Evolutionary conservation across 495 filamentous ascomycete genomes (phyloP).

Genomic region (Letharia columbiana): DNA sequence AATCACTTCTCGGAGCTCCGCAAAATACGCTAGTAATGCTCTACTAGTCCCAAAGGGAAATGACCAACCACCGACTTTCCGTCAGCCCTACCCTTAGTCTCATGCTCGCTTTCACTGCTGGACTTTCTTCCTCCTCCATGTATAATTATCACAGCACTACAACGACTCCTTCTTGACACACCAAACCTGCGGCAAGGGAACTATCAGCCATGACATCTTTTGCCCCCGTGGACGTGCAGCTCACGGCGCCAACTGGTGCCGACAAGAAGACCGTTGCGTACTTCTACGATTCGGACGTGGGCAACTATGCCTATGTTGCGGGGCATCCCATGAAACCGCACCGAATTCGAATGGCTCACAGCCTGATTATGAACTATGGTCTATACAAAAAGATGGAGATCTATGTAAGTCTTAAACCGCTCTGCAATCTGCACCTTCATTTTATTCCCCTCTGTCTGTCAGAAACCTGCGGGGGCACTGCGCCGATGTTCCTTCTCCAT

Average conservation of each 20-base stretch:
- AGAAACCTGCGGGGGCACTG: background rate
- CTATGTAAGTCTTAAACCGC: slow-evolving; percentile 59
- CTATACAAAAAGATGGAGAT: slow-evolving; percentile 99
- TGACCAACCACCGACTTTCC: background rate
- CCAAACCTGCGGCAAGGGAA: background rate
- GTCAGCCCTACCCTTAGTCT: slow-evolving; percentile 1
- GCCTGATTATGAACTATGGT: slow-evolving; percentile 96
- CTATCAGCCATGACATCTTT: slow-evolving; percentile 29
- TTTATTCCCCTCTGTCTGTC: background rate
- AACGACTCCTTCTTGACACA: background rate
- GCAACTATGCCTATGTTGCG: slow-evolving; percentile 94
- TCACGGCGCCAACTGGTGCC: slow-evolving; percentile 21
- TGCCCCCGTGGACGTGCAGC: slow-evolving; percentile 41
- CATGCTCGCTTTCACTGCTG: background rate
- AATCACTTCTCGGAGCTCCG: background rate
- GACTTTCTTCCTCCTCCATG: background rate
- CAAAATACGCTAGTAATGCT: background rate
- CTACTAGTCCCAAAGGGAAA: background rate
- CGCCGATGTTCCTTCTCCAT: background rate
- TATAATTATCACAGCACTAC: background rate
- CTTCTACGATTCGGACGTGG: slow-evolving; percentile 96
- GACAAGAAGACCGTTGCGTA: slow-evolving; percentile 78
- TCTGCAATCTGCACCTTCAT: background rate
- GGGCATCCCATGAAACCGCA: slow-evolving; percentile 99
- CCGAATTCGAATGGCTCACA: slow-evolving; percentile 93